Conservation (phyloP, 2,329 filamentous ascomycete genomes). For the Stagonosporopsis rhizophila region DNA sequence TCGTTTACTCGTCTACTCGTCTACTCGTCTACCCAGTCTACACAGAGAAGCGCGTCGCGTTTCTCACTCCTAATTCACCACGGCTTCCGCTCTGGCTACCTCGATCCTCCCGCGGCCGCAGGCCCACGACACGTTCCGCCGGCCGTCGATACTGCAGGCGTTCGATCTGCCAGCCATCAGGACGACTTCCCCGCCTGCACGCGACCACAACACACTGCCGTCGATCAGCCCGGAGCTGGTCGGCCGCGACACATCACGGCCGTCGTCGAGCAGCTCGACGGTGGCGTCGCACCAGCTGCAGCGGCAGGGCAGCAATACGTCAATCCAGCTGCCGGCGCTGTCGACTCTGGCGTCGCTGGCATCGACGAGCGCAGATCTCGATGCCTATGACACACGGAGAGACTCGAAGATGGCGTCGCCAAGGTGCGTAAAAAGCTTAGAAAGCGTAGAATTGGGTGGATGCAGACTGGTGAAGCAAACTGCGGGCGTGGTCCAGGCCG, state of each 20-base stretch:
- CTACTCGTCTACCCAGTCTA: not conserved
- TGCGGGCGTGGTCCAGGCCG: conserved; percentile 22
- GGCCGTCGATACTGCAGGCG: conserved; percentile 58
- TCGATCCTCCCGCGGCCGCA: conserved; percentile 64
- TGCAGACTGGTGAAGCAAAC: not conserved
- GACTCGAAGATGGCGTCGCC: conserved; percentile 38
- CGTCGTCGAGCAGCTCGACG: conserved; percentile 61
- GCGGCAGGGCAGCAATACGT: conserved; percentile 49
- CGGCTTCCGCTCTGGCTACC: conserved; percentile 67
- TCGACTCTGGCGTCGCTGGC: conserved; percentile 67
- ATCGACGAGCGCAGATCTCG: conserved; percentile 57
- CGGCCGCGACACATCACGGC: conserved; percentile 59
- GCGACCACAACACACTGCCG: conserved; percentile 58
- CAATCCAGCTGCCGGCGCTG: conserved; percentile 62
- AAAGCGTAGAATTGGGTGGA: no score
- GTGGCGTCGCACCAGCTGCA: conserved; percentile 53
- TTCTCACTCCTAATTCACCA: conserved; percentile 48
- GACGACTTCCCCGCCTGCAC: conserved; percentile 50
- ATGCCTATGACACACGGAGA: conserved; percentile 39
- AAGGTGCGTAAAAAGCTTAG: conserved; percentile 36
- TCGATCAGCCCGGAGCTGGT: conserved; percentile 54
- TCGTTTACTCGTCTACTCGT: not conserved
- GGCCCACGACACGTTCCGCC: conserved; percentile 60
- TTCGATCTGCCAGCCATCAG: conserved; percentile 57
- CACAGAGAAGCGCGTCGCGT: conserved; percentile 45